Evolutionary conservation across 345 rosid genomes (phyloP).

Genomic region (Gossypium bickii): DNA sequence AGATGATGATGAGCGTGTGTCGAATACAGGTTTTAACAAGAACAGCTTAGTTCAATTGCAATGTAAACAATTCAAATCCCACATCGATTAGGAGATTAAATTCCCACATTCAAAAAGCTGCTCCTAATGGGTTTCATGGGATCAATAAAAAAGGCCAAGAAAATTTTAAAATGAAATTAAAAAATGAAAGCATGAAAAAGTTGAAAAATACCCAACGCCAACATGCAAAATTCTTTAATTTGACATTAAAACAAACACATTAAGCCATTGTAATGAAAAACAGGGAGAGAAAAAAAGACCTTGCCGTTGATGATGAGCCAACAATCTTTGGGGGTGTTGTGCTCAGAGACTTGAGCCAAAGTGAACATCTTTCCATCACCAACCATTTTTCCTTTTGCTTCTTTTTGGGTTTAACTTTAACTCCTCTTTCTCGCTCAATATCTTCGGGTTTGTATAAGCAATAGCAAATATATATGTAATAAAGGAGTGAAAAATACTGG

Average conservation of each 20-base stretch:
- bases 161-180: neutral
- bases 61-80: neutral
- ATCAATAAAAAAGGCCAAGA: neutral
- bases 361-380: constrained; percentile 51
- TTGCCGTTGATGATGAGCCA: constrained; percentile 67
- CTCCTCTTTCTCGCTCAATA: neutral
- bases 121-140: neutral
- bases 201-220: constrained; percentile 13
- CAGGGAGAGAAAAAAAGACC: constrained; percentile 22
- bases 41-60: constrained; percentile 4
- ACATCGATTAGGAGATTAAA: neutral
- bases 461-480: too few relatives aligned
- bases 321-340: constrained; percentile 49
- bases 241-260: neutral
- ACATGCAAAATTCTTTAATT: neutral
- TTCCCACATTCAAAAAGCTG: neutral
- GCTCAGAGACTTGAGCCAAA: constrained; percentile 61
- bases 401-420: neutral
- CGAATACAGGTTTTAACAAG: neutral
- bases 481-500: neutral
- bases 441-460: neutral
- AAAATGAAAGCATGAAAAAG: neutral
- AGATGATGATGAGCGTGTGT: neutral
- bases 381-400: constrained; percentile 29
- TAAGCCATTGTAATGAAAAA: neutral